Base-by-base conservation (phyloP, 106 monocot genomes). In the Dendrobium huoshanense region DNA sequence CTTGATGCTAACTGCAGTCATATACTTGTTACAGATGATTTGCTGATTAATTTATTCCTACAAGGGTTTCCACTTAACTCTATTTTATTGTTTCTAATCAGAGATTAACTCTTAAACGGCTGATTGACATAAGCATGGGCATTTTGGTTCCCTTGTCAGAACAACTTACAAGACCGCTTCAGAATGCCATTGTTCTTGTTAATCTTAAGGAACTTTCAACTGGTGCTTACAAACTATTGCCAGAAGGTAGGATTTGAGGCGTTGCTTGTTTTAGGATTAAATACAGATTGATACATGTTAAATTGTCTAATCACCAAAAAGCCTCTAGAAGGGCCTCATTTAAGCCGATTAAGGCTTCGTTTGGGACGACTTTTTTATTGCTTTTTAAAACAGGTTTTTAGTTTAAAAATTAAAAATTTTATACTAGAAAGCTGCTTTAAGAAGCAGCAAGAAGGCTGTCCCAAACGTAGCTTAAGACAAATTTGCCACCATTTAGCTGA, bases 51-150 rank as follows among this genome's bases (percentile, higher is more conserved):
- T 70, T 70, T 33, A 70, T 70, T 61, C n/a, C 8, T 61, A 9
- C 61, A 61, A 22, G 4, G 61, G 61, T 61, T n/a, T 61, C 4
- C 22, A 22, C 61, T 37, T 25, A 40, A 33, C 55, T 48, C 33
- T 16, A 37, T 65, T 79, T 80, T 25, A 51, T 56, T 17, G 17
- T 68, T 77, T 84, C 9, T 85, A 18, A 22, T 58, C 93, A 99
- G 99, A 95, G 99, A 82, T 82, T 99, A 67, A 90, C 93, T 84
- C 88, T 99, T 19, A 99, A 95, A 87, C 93, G 99, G 84, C 83
- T 99, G 83, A 86, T 99, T 41, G 99, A 99, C 73, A 83, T 99
- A 77, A 99, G 95, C 75, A 95, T 99, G 99, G 99, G 99, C 54
- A 84, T 99, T 78, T 75, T 99, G 80, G 80, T 88, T 58, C 99